Conservation (phyloP, 2,329 filamentous ascomycete genomes). For the Cladosporium sp. region DNA sequence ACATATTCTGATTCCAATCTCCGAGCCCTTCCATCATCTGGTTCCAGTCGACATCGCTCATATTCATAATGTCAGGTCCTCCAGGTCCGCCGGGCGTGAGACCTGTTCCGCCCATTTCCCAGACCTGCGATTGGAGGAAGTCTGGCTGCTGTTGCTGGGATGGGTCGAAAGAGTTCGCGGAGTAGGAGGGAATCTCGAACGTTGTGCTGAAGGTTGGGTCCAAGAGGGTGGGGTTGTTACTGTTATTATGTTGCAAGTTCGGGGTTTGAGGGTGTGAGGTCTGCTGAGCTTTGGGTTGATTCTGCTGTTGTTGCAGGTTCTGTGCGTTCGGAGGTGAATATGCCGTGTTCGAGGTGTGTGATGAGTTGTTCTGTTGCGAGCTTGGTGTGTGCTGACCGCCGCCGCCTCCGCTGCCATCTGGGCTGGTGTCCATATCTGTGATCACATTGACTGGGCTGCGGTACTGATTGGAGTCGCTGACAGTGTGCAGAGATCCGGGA, state of each 20-base stretch:
- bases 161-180: conserved; percentile 6
- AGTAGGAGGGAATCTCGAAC: conserved; percentile 22
- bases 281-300: conserved; percentile 2
- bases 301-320: conserved; percentile 9
- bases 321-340: conserved; percentile 24
- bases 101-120: conserved; percentile 23
- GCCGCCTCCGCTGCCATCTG: conserved; percentile 22
- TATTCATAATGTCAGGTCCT: conserved; percentile 22
- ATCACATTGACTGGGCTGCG: conserved; percentile 20
- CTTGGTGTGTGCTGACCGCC: conserved; percentile 24
- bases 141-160: conserved; percentile 8
- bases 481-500: conserved; percentile 19
- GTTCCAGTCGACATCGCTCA: conserved; percentile 30
- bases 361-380: conserved; percentile 24
- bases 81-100: conserved; percentile 18
- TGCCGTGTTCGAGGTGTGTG: conserved; percentile 24
- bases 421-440: conserved; percentile 29
- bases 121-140: conserved; percentile 7
- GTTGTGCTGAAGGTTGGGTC: conserved; percentile 14
- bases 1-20: not conserved
- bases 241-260: not conserved
- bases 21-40: conserved; percentile 25
- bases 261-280: not conserved
- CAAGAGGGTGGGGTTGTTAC: conserved; percentile 14
- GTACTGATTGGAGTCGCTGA: conserved; percentile 14